These are phyloP conservation scores for Starmerella bombicola DNA, from an alignment of 805 yeast genomes.

Conservation along the genomic window DNA sequence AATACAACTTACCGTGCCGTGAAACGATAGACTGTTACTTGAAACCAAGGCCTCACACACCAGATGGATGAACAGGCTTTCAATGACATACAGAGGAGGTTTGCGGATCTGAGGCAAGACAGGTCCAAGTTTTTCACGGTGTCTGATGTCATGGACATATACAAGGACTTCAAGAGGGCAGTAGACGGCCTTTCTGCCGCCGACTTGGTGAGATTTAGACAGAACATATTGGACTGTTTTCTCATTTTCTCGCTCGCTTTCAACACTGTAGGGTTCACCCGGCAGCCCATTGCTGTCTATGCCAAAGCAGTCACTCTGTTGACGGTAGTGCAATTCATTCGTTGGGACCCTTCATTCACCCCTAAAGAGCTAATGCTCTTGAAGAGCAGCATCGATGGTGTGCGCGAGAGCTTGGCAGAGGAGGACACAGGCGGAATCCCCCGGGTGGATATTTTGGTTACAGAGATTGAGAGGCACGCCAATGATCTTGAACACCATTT, in stretches of 20 bases:
- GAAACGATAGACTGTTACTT: no score
- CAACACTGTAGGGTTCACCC: slow-evolving; percentile 80
- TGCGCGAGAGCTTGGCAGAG: slow-evolving; percentile 45
- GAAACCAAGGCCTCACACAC: no score
- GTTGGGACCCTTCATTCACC: slow-evolving; percentile 71
- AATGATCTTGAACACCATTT: slow-evolving; percentile 1
- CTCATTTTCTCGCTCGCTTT: slow-evolving; percentile 70
- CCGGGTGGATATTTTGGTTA: slow-evolving; percentile 34
- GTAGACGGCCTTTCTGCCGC: slow-evolving; percentile 13
- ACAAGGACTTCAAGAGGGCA: slow-evolving; percentile 14
- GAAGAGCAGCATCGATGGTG: slow-evolving; percentile 56
- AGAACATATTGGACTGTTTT: slow-evolving; percentile 11
- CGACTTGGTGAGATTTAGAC: slow-evolving; percentile 2
- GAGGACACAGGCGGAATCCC: slow-evolving; percentile 33
- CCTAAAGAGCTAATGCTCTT: slow-evolving; percentile 74
- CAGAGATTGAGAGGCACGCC: slow-evolving; percentile 2
- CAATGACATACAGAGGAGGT: slow-evolving; percentile 8
- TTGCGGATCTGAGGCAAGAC: slow-evolving; percentile 17
- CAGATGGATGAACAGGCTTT: no score
- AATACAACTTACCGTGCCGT: no score
- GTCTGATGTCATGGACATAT: slow-evolving; percentile 12
- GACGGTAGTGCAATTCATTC: slow-evolving; percentile 67
- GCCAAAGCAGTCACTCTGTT: slow-evolving; percentile 80
- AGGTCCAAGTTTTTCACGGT: slow-evolving; percentile 17
- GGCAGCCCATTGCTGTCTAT: slow-evolving; percentile 88